phyloP scores from a whole-genome alignment of 1,284 basidiomycete species.

The Cryptococcus wingfieldii region DNA sequence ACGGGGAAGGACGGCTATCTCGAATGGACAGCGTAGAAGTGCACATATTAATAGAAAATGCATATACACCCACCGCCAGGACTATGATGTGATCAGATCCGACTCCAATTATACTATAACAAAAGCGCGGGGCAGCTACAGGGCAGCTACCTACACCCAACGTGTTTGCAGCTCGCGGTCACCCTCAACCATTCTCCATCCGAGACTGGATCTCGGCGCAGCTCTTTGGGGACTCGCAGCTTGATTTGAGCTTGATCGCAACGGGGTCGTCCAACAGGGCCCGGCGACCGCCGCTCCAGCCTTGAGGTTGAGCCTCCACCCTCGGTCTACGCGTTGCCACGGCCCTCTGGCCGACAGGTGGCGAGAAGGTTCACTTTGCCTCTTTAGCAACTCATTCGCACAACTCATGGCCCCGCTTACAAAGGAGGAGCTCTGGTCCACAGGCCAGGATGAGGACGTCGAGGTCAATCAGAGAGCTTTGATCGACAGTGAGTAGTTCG shows the following conservation, averaged over 20 bases:
- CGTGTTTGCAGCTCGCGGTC: too few species aligned
- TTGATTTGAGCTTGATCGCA: too few species aligned
- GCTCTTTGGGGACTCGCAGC: too few species aligned
- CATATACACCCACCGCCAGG: not conserved
- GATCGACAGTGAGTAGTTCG: conserved; percentile 63
- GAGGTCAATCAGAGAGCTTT: conserved; percentile 93
- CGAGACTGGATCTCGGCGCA: too few species aligned
- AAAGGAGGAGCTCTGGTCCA: conserved; percentile 39
- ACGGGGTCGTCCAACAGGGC: too few species aligned
- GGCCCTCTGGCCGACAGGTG: too few species aligned
- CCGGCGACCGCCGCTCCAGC: too few species aligned
- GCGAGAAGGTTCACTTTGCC: too few species aligned
- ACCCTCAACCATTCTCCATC: not conserved
- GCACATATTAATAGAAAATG: not conserved
- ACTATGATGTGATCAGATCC: not conserved
- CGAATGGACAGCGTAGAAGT: conserved; percentile 25
- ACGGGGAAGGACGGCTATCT: conserved; percentile 40
- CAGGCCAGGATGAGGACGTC: conserved; percentile 51
- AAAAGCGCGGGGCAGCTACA: not conserved
- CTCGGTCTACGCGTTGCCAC: too few species aligned
- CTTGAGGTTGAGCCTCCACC: too few species aligned
- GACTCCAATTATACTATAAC: too few species aligned
- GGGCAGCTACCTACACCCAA: not conserved
- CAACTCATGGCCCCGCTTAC: conserved; percentile 9
- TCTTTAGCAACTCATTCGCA: too few species aligned